These are phyloP conservation scores for Rhodotorula sp. DNA, from an alignment of 1,284 basidiomycete species.

Conservation along the genomic window DNA sequence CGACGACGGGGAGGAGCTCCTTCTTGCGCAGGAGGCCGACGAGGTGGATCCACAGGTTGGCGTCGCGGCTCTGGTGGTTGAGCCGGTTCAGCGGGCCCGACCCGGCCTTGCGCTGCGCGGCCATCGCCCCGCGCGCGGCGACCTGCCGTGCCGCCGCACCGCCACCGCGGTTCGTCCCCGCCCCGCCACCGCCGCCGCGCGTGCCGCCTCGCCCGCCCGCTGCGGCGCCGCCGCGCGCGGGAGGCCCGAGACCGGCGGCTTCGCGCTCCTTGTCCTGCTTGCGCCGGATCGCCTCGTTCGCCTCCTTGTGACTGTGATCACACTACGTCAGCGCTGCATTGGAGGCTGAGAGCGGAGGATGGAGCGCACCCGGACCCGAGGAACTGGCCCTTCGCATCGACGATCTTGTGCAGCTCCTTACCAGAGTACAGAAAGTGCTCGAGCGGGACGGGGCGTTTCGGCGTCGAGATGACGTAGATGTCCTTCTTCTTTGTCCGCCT, in stretches of 20 bases:
- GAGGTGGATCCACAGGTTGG: conserved; percentile 80
- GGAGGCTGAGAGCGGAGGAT: background rate
- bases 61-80: conserved; percentile 72
- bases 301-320: conserved; percentile 73
- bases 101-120: conserved; percentile 40
- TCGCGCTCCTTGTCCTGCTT: conserved; percentile 99
- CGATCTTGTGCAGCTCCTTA: conserved; percentile 87
- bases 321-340: background rate
- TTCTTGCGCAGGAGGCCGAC: conserved; percentile 84
- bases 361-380: conserved; percentile 65
- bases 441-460: conserved; percentile 92
- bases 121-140: conserved; percentile 42
- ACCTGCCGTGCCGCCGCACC: conserved; percentile 28
- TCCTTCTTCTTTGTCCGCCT: conserved; percentile 99
- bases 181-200: conserved; percentile 53
- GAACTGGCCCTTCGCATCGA: conserved; percentile 81
- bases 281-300: conserved; percentile 79
- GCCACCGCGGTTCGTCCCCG: conserved; percentile 55
- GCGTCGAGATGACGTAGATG: conserved; percentile 97
- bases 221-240: conserved; percentile 65
- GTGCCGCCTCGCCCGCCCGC: conserved; percentile 61
- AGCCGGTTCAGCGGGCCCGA: conserved; percentile 60
- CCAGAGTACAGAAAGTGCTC: conserved; percentile 97
- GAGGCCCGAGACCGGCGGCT: conserved; percentile 74
- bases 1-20: conserved; percentile 84